These are phyloP conservation scores for Pseudogymnoascus sp. DNA, from an alignment of 2,329 filamentous ascomycete species.

Conservation along the genomic window DNA sequence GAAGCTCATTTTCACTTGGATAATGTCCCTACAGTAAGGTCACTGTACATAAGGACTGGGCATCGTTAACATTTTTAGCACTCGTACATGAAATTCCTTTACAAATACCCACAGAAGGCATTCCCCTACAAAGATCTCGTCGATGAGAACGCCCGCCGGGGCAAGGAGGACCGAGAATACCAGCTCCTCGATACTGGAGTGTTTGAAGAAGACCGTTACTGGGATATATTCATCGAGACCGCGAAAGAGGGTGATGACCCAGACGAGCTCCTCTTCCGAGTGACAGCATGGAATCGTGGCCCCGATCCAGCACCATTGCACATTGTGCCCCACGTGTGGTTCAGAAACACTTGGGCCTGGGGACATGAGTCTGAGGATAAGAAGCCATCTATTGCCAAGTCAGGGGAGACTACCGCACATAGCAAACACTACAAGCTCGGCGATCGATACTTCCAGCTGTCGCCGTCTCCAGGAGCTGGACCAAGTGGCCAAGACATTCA, in stretches of 20 bases:
- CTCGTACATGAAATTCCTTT: slow-evolving; percentile 98
- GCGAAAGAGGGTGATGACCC: slow-evolving; percentile 90
- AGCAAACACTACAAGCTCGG: slow-evolving; percentile 76
- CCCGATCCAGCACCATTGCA: slow-evolving; percentile 85
- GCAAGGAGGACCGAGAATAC: slow-evolving; percentile 75
- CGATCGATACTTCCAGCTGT: slow-evolving; percentile 73
- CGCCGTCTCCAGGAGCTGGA: slow-evolving; percentile 81
- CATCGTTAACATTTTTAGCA: slow-evolving; percentile 46
- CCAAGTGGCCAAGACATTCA: slow-evolving; percentile 72
- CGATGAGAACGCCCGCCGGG: slow-evolving; percentile 71
- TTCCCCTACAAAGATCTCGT: slow-evolving; percentile 90
- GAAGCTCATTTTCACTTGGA: slow-evolving; percentile 95
- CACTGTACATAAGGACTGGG: slow-evolving; percentile 12
- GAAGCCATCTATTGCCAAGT: slow-evolving; percentile 69
- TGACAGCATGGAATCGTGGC: slow-evolving; percentile 93
- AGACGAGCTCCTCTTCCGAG: slow-evolving; percentile 85
- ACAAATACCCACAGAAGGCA: slow-evolving; percentile 88
- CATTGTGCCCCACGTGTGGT: slow-evolving; percentile 92
- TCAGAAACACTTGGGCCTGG: slow-evolving; percentile 96
- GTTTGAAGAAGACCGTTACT: slow-evolving; percentile 86
- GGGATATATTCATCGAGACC: slow-evolving; percentile 95
- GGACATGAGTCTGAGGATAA: slow-evolving; percentile 65
- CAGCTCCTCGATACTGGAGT: slow-evolving; percentile 83
- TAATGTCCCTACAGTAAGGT: slow-evolving; percentile 60
- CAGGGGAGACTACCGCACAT: slow-evolving; percentile 59